Evolutionary conservation across 1,284 basidiomycete species (phyloP).

Genomic region (Boletus smithii): DNA sequence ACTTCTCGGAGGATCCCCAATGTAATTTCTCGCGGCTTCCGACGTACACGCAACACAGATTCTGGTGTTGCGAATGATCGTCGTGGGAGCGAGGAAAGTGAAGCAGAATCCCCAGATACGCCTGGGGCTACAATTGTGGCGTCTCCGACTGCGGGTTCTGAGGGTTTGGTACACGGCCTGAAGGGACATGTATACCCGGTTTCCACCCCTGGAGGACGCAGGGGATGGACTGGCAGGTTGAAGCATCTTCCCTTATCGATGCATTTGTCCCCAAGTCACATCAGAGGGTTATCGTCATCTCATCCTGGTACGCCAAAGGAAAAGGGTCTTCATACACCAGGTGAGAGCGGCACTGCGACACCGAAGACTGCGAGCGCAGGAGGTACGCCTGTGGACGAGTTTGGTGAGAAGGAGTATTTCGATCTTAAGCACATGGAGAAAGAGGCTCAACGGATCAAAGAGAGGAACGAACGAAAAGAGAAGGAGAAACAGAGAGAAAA

Average conservation of each 20-base stretch:
- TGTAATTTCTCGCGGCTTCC: conserved; percentile 2
- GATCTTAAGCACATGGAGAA: conserved; percentile 19
- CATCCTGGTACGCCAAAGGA: conserved; percentile 18
- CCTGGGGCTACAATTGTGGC: conserved; percentile 14
- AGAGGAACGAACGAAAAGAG: conserved; percentile 32
- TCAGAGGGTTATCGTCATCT: conserved; percentile 12
- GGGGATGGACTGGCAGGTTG: conserved; percentile 26
- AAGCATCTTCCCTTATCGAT: conserved; percentile 24
- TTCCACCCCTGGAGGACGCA: conserved; percentile 15
- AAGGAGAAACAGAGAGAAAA: conserved; percentile 42
- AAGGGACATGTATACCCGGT: not conserved
- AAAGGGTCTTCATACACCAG: conserved; percentile 4
- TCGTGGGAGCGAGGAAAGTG: conserved; percentile 2
- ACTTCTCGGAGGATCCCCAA: not conserved
- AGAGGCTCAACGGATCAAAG: conserved; percentile 17
- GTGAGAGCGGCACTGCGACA: conserved; percentile 19
- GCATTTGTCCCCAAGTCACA: conserved; percentile 13
- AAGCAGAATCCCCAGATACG: conserved; percentile 19
- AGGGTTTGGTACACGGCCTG: not conserved
- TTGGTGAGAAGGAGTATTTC: conserved; percentile 30
- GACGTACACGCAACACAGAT: conserved; percentile 13
- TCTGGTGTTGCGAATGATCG: conserved; percentile 1
- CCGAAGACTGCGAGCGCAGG: conserved; percentile 19
- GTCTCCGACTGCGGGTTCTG: conserved; percentile 19
- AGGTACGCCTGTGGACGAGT: conserved; percentile 23